Percentiles rank a stretch among this genome's conserved stretches.
phyloP scores from a whole-genome alignment of 1,139 yeast species.

The Yamadazyma conglobata region DNA sequence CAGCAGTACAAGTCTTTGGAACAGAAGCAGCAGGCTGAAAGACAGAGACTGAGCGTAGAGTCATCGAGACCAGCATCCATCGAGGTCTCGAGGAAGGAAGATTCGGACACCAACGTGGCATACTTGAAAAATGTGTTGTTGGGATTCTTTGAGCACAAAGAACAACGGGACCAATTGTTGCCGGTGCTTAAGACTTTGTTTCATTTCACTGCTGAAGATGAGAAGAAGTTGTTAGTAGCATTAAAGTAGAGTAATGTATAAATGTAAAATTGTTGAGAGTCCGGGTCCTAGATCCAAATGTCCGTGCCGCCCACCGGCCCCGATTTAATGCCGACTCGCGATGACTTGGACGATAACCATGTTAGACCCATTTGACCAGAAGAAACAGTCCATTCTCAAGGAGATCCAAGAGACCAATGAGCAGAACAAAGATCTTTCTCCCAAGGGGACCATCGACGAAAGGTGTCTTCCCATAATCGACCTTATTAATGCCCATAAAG shows the following conservation, averaged over 20 bases:
- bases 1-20: conserved; percentile 48
- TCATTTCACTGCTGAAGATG: conserved; percentile 66
- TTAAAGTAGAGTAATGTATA: conserved; percentile 34
- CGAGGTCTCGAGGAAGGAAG: conserved; percentile 1
- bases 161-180: conserved; percentile 78
- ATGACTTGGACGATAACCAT: conserved; percentile 13
- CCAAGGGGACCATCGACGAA: conserved; percentile 79
- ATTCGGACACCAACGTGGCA: conserved; percentile 46
- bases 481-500: conserved; percentile 56
- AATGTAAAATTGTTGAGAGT: no score
- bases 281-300: no score
- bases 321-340: conserved; percentile 4
- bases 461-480: conserved; percentile 68
- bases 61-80: conserved; percentile 5
- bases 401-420: conserved; percentile 47
- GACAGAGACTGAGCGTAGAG: neutral
- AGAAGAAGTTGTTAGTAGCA: conserved; percentile 62
- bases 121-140: conserved; percentile 83
- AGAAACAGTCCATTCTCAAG: conserved; percentile 54
- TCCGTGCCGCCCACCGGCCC: neutral
- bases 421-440: conserved; percentile 63
- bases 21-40: conserved; percentile 9
- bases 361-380: conserved; percentile 64
- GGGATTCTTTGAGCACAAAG: conserved; percentile 87
- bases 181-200: conserved; percentile 82